These are phyloP conservation scores for Nemania serpens DNA, from an alignment of 2,329 filamentous ascomycete species.

Conservation along the genomic window DNA sequence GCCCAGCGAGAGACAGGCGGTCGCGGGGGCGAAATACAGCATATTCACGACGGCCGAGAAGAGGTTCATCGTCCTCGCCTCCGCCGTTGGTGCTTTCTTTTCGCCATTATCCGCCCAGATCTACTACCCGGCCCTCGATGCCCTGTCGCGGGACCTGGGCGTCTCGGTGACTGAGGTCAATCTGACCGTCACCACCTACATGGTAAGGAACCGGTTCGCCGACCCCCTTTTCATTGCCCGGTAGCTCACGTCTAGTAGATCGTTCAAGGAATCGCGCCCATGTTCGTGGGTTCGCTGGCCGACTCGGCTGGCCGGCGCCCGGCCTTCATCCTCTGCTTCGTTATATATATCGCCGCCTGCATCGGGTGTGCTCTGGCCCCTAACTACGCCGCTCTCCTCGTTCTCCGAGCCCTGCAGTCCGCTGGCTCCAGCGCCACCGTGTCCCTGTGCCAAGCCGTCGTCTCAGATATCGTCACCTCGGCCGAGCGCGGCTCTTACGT, in stretches of 20 bases:
- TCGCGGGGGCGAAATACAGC: slow-evolving; percentile 22
- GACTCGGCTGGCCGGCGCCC: slow-evolving; percentile 53
- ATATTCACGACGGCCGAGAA: slow-evolving; percentile 40
- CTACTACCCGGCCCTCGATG: slow-evolving; percentile 51
- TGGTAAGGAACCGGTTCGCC: slow-evolving; percentile 32
- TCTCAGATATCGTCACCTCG: slow-evolving; percentile 61
- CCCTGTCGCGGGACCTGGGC: slow-evolving; percentile 46
- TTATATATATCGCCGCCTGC: slow-evolving; percentile 52
- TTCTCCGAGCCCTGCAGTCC: slow-evolving; percentile 56
- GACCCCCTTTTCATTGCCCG: slow-evolving; percentile 20
- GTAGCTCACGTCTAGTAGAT: slow-evolving; percentile 45
- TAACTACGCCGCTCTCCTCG: slow-evolving; percentile 50
- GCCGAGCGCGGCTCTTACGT: slow-evolving; percentile 61
- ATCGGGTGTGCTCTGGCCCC: slow-evolving; percentile 52
- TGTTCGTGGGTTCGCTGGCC: slow-evolving; percentile 54
- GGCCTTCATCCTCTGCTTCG: slow-evolving; percentile 52
- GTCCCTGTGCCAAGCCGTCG: slow-evolving; percentile 56
- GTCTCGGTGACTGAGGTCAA: slow-evolving; percentile 45
- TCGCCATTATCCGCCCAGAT: slow-evolving; percentile 45
- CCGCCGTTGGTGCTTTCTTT: slow-evolving; percentile 41
- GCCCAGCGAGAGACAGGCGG: slow-evolving; percentile 12
- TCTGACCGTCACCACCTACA: slow-evolving; percentile 43
- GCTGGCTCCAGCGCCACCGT: slow-evolving; percentile 59
- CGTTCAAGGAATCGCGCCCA: slow-evolving; percentile 58
- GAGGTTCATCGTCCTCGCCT: slow-evolving; percentile 37